Evolutionary conservation across 2,329 filamentous ascomycete genomes (phyloP), one percentile per base, ranked within the genome.

Genomic region (Cladosporium sp.): DNA sequence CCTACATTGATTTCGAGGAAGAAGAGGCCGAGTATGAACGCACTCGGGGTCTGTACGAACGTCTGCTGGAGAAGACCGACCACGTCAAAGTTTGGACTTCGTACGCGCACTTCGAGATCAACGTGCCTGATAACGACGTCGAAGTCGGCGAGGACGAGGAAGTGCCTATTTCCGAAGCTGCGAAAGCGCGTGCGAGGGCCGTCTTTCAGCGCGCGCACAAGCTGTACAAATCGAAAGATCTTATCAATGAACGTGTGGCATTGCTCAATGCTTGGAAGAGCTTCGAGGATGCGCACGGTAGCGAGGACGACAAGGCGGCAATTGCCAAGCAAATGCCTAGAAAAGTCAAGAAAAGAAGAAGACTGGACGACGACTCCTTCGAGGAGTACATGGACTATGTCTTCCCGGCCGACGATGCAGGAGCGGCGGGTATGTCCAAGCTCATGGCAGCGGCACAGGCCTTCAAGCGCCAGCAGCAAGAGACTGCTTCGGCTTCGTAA

Each of bases 21-120:
- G 89, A 95, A 63, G 89, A 95, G 70, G 88, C 85, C 64, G 89
- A 96, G 70, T 96, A 92, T 70, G 89, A 90, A 49, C 79, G 84
- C 45, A 89, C 90, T 4, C 80, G 93, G 45, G 74, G 76, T 3
- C 76, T 98, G 42, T 98, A 97, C 72, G 92, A 97, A 74, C 83
- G 92, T 7, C 79, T 98, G 10, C 79, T 98, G 41, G 78, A 89
- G 64, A 96, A 95, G 82, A 95, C 93, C n/a, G 86, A 93, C 65
- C 93, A 98, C 67, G 90, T 96, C 77, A 98, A 97, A 77, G 93
- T 98, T 55, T 98, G 93, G 93, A 95, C 93, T 70, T 92, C 88
- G 69, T 98, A 92, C 72, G 93, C 93, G n/a, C 88, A 95, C 69
- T 97, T 98, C 66, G 93, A 98, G 72, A 89, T 97, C 74, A 92